These are phyloP conservation scores for Phlebiopsis flavidoalba DNA, from an alignment of 768 basidiomycete genomes.

Conservation along the genomic window DNA sequence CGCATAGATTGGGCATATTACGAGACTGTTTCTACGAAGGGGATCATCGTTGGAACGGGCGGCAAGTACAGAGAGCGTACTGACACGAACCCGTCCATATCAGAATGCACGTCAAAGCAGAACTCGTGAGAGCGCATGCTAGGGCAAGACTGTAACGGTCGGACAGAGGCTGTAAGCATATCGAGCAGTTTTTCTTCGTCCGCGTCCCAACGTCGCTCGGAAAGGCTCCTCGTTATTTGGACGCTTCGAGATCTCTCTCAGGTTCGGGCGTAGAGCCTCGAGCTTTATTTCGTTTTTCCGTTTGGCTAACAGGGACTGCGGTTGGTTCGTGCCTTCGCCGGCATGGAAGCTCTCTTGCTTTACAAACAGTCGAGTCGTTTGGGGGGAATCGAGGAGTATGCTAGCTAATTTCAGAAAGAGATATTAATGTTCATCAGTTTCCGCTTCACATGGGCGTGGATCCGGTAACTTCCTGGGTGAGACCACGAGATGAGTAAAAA, in stretches of 20 bases:
- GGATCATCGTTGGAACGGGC: constrained; percentile 2
- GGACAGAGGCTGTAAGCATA: constrained; percentile 73
- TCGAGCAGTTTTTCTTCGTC: constrained; percentile 70
- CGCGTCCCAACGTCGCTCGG: constrained; percentile 21
- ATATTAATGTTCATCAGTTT: too few species aligned
- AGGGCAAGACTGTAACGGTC: constrained; percentile 84
- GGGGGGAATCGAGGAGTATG: too few species aligned
- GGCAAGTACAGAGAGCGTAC: not conserved
- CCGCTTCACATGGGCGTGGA: too few species aligned
- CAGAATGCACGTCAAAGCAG: constrained; percentile 86
- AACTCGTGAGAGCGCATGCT: constrained; percentile 87
- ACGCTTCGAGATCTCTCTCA: not conserved
- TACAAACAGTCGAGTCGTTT: too few species aligned
- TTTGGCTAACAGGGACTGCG: not conserved
- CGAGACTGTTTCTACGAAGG: constrained; percentile 55
- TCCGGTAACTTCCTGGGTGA: too few species aligned
- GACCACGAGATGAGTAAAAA: too few species aligned
- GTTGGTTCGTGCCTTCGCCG: not conserved
- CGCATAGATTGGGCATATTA: constrained; percentile 73
- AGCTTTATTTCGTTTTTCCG: constrained; percentile 3
- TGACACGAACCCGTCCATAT: constrained; percentile 73
- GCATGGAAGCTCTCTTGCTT: not conserved
- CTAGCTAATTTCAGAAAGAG: too few species aligned
- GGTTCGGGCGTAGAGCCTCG: not conserved
- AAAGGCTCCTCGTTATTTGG: not conserved